These are phyloP conservation scores for Huntiella omanensis DNA, from an alignment of 2,329 filamentous ascomycete genomes.

Conservation along the genomic window DNA sequence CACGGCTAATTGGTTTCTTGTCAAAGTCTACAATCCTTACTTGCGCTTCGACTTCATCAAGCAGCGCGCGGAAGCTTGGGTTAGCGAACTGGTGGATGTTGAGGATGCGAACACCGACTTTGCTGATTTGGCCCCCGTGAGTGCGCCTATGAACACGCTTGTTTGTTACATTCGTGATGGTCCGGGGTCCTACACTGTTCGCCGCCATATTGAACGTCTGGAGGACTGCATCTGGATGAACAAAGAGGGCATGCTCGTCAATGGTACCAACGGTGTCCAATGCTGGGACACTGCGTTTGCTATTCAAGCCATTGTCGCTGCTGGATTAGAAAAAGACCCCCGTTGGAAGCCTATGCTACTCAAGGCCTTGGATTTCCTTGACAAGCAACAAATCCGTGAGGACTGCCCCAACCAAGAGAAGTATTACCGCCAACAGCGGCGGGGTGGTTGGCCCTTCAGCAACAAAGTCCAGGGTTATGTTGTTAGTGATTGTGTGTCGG, in stretches of 20 bases:
- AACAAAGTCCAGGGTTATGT: slow-evolving; percentile 84
- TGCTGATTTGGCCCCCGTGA: slow-evolving; percentile 73
- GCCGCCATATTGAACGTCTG: slow-evolving; percentile 60
- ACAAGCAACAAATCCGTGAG: slow-evolving; percentile 77
- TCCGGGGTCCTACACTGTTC: slow-evolving; percentile 50
- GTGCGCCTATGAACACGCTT: slow-evolving; percentile 75
- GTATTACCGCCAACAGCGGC: slow-evolving; percentile 78
- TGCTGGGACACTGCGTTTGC: slow-evolving; percentile 89
- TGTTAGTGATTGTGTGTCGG: slow-evolving; percentile 85
- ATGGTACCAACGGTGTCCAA: slow-evolving; percentile 96
- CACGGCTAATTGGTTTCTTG: slow-evolving; percentile 56
- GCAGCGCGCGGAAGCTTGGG: slow-evolving; percentile 59
- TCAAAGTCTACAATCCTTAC: slow-evolving; percentile 63
- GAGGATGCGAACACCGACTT: slow-evolving; percentile 90
- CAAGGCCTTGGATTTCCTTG: slow-evolving; percentile 69
- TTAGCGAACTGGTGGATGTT: slow-evolving; percentile 66
- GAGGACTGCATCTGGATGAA: slow-evolving; percentile 87
- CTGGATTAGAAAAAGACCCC: slow-evolving; percentile 56
- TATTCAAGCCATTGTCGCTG: slow-evolving; percentile 64
- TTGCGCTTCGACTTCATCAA: slow-evolving; percentile 48
- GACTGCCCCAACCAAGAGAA: slow-evolving; percentile 57
- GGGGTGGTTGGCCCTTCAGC: slow-evolving; percentile 93
- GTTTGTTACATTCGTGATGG: slow-evolving; percentile 73
- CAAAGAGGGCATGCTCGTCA: slow-evolving; percentile 77
- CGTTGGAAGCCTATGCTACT: slow-evolving; percentile 69